Evolutionary conservation across 495 filamentous ascomycete genomes (phyloP).

Genomic region (Podospora tetraspora): DNA sequence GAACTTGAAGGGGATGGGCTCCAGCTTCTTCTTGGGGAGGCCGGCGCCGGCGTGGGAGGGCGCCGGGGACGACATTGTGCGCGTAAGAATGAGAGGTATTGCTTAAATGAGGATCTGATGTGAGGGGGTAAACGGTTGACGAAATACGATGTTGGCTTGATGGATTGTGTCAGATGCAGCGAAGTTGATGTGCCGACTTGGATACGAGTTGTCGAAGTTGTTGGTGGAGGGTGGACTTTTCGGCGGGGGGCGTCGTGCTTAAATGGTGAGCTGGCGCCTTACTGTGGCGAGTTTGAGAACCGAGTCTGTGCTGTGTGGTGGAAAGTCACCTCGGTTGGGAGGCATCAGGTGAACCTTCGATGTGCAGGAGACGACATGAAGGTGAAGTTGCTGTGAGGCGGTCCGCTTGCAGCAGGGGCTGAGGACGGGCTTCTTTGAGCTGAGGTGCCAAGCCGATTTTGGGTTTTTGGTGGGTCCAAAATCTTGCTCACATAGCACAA

Average conservation of each 20-base stretch:
- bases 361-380: not conserved
- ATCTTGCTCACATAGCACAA: not conserved
- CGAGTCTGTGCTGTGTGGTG: not conserved
- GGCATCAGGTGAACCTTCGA: not conserved
- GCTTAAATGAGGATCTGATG: not conserved
- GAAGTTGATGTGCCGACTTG: not conserved
- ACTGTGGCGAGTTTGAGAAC: not conserved
- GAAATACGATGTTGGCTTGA: not conserved
- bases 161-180: not conserved
- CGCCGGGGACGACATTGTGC: constrained; percentile 55
- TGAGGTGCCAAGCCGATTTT: not conserved
- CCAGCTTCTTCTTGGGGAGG: constrained; percentile 49
- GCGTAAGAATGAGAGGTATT: not conserved
- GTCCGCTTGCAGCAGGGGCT: not conserved
- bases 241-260: not conserved
- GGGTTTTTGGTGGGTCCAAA: not conserved
- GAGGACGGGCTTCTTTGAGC: not conserved
- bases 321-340: not conserved
- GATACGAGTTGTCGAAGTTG: not conserved
- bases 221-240: not conserved
- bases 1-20: constrained; percentile 92
- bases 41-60: constrained; percentile 44
- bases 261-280: not conserved
- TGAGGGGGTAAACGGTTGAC: not conserved
- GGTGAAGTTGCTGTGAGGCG: not conserved